phyloP scores from a whole-genome alignment of 441 rosid species.

The Populus hybrid region DNA sequence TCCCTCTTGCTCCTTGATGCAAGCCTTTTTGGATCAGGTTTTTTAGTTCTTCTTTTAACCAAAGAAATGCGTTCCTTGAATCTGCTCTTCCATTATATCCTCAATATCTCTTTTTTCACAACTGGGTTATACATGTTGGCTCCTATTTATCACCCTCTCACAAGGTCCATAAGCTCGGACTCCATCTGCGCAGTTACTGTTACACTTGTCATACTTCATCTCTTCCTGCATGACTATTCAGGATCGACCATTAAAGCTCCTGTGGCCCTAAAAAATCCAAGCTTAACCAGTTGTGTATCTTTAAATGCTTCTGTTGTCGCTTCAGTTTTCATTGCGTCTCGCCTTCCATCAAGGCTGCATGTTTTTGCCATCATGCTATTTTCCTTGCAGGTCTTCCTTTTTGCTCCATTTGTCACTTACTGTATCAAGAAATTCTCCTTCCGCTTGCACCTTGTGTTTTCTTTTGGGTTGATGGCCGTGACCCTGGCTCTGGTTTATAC shows the following conservation, averaged over 20 bases:
- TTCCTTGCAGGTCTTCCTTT: conserved; percentile 75
- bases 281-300: conserved; percentile 63
- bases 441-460: conserved; percentile 54
- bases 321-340: conserved; percentile 71
- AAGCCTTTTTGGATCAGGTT: conserved; percentile 54
- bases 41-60: conserved; percentile 62
- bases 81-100: conserved; percentile 56
- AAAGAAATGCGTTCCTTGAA: conserved; percentile 62
- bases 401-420: conserved; percentile 69
- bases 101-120: conserved; percentile 61
- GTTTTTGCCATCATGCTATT: conserved; percentile 79
- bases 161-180: conserved; percentile 79
- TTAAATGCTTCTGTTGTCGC: conserved; percentile 80
- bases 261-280: conserved; percentile 57
- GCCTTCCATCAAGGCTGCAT: conserved; percentile 67
- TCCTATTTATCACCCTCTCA: conserved; percentile 75
- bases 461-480: conserved; percentile 49
- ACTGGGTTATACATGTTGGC: conserved; percentile 65
- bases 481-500: conserved; percentile 52
- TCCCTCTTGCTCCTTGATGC: conserved; percentile 68
- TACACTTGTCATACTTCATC: conserved; percentile 65
- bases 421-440: conserved; percentile 70
- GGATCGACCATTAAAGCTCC: conserved; percentile 63
- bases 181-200: conserved; percentile 73
- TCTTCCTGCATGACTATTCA: conserved; percentile 83